phyloP scores from a whole-genome alignment of 2,329 filamentous ascomycete genomes.

The Colletotrichum tamarilloi region DNA sequence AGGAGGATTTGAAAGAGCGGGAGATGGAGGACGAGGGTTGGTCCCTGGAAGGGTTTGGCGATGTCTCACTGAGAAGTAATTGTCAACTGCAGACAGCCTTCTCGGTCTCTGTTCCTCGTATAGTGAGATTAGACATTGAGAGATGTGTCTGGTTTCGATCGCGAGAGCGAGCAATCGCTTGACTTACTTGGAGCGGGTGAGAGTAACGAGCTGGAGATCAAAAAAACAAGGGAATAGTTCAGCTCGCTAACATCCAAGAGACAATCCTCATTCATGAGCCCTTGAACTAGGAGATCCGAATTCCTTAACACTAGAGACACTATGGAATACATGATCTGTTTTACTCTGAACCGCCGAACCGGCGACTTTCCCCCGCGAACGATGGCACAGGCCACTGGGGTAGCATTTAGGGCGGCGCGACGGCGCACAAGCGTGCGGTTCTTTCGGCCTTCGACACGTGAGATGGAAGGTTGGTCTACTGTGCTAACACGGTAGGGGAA shows the following conservation, averaged over 20 bases:
- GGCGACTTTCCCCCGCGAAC: neutral
- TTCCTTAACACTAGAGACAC: no score
- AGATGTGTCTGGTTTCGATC: neutral
- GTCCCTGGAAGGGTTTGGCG: conserved; percentile 16
- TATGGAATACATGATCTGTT: no score
- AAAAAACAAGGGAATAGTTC: neutral
- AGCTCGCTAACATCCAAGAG: neutral
- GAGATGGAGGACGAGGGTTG: conserved; percentile 7
- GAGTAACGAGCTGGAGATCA: neutral
- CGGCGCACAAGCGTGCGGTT: conserved; percentile 20
- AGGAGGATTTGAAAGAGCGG: neutral
- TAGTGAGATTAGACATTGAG: neutral
- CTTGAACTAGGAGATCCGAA: no score
- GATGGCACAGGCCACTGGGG: neutral
- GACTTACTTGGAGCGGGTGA: neutral
- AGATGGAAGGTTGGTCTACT: conserved; percentile 5
- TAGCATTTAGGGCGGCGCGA: neutral
- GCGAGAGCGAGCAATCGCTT: neutral
- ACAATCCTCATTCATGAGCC: no score
- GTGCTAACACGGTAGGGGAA: no score
- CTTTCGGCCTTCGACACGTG: conserved; percentile 12
- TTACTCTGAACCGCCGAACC: neutral
- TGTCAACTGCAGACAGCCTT: neutral
- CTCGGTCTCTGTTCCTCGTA: neutral
- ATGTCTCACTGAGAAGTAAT: neutral